Evolutionary conservation across 2,329 filamentous ascomycete genomes (phyloP).

Genomic region (Penicillium sp.): DNA sequence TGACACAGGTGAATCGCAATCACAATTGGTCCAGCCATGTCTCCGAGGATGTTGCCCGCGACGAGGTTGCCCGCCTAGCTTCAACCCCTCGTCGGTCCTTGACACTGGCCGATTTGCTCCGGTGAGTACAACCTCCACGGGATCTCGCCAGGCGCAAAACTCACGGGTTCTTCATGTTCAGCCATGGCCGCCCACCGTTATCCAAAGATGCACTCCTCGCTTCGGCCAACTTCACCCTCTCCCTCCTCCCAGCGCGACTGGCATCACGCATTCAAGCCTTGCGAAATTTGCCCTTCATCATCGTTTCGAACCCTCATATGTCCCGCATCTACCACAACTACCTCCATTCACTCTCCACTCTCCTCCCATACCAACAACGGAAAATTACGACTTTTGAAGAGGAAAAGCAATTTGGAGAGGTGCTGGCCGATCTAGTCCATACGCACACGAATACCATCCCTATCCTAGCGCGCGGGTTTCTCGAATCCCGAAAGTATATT

Average conservation of each 20-base stretch:
- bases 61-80: constrained; percentile 77
- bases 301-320: constrained; percentile 96
- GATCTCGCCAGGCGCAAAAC: background rate
- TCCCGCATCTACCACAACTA: constrained; percentile 96
- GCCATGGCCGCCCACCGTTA: constrained; percentile 80
- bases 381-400: constrained; percentile 77
- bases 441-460: constrained; percentile 95
- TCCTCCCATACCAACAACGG: constrained; percentile 78
- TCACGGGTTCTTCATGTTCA: background rate
- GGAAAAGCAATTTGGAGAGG: constrained; percentile 87
- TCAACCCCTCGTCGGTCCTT: constrained; percentile 76
- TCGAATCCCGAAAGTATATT: constrained; percentile 92
- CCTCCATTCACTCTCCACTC: constrained; percentile 83
- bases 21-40: background rate
- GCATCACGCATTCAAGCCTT: constrained; percentile 92
- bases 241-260: constrained; percentile 85
- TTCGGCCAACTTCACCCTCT: constrained; percentile 94
- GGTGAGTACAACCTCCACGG: constrained; percentile 53
- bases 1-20: background rate
- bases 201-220: constrained; percentile 76
- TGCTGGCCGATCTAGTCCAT: constrained; percentile 90
- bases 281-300: constrained; percentile 92
- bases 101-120: constrained; percentile 85
- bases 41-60: constrained; percentile 57
- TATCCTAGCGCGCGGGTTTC: constrained; percentile 84